Conservation (phyloP, 768 basidiomycete genomes). For the Amyloporia xantha region DNA sequence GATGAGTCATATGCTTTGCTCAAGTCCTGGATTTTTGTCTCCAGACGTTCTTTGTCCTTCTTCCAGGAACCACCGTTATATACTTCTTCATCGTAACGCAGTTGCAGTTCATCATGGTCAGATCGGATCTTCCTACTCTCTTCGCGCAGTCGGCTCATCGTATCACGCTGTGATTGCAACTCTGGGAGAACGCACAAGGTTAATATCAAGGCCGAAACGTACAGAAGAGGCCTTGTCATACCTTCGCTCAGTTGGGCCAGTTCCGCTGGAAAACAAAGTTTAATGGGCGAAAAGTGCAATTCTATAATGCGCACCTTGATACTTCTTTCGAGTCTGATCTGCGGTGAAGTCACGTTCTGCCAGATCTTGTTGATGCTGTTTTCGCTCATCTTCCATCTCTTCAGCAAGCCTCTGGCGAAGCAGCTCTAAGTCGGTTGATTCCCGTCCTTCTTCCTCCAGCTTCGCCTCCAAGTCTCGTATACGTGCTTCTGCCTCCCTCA, state of each 20-base stretch:
- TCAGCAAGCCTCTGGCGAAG: conserved; percentile 64
- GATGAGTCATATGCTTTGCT: conserved; percentile 73
- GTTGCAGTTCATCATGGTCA: conserved; percentile 68
- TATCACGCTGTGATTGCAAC: conserved; percentile 71
- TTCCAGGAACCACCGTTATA: conserved; percentile 78
- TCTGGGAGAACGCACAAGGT: conserved; percentile 37
- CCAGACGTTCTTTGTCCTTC: conserved; percentile 82
- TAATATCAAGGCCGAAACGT: background rate
- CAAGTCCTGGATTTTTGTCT: conserved; percentile 72
- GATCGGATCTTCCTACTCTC: conserved; percentile 75
- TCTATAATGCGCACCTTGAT: conserved; percentile 56
- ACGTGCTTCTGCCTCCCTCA: conserved; percentile 45
- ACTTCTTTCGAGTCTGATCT: conserved; percentile 81
- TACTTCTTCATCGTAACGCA: conserved; percentile 70
- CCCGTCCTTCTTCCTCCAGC: conserved; percentile 62
- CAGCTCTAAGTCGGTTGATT: conserved; percentile 56
- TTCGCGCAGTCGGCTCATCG: conserved; percentile 68
- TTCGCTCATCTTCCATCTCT: conserved; percentile 72
- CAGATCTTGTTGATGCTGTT: conserved; percentile 76
- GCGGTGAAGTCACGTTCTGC: conserved; percentile 69
- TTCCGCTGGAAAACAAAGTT: conserved; percentile 42
- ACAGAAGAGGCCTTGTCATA: too few relatives aligned
- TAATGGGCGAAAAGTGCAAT: background rate
- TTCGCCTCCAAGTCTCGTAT: conserved; percentile 54
- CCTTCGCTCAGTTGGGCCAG: conserved; percentile 78